Evolutionary conservation across 1,284 basidiomycete genomes (phyloP), one percentile per base, ranked within the genome.

Genomic region (Ceratobasidium papillatum): DNA sequence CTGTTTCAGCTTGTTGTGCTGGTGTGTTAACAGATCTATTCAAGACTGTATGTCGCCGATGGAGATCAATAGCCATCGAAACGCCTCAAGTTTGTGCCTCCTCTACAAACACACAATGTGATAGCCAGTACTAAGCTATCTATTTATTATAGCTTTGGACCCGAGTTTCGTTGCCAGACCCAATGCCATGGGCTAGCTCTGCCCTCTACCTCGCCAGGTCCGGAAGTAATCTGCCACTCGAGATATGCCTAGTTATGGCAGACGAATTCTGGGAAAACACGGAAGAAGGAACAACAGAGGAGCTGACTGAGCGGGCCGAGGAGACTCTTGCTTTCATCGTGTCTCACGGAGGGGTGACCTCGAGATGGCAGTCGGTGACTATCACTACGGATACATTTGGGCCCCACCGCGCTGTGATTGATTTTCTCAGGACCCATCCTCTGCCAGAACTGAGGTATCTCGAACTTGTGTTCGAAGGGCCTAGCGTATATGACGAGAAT

Each of bases 71-170:
- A 25, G 68, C 68, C 2, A 25, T 61, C 2, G 27, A 47, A 8
- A 71, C 54, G 9, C n/a, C 68, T 2, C 22, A 43, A 25, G 68
- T 45, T 38, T 17, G 64, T 66, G 17, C 3, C 9, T 27, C 22
- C 47, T 9, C 22, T 51, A 52, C 22, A 8, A 36, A 62, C 19
- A 12, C 30, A 5, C 22, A 17, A 4, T n/a, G 22, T 41, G 7
- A 43, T n/a, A 3, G 27, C 19, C 45, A 27, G 45, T 4, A 43
- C 38, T 71, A 32, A 38, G 7, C 22, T 30, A n/a, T 27, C 32
- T 41, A 5, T 41, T 43, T 27, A 19, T 41, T 71, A 8, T 25
- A 71, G 68, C 68, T 71, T 47, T 71, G 68, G 68, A 22, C 68
- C n/a, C 38, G 54, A 12, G 56, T 71, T 32, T 4, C 51, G 41